A percentile compares a stretch with the other conserved stretches of the same genome.
Conservation (phyloP, 257 asterid species). For the Solanum habrochaites region DNA sequence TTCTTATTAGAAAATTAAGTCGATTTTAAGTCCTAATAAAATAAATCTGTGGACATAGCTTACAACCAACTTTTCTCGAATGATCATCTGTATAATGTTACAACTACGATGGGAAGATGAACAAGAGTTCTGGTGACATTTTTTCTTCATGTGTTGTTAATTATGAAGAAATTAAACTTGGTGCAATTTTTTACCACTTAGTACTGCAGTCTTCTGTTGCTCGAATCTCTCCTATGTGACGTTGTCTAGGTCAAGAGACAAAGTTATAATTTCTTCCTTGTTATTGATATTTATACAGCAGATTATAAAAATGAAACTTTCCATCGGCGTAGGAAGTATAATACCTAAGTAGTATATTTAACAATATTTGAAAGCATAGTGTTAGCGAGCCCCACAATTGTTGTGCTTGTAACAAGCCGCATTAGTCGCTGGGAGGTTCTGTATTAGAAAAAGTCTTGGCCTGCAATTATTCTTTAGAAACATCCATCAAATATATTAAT, state of each 20-base stretch:
- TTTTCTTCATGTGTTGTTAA: background rate
- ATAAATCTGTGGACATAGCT: background rate
- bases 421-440: conserved; percentile 22
- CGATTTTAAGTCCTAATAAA: background rate
- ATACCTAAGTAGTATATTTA: background rate
- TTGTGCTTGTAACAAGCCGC: conserved; percentile 36
- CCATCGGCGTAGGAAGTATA: background rate
- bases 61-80: background rate
- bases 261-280: background rate
- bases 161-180: background rate
- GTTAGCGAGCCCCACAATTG: conserved; percentile 11
- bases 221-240: background rate
- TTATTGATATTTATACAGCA: background rate
- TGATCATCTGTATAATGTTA: background rate
- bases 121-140: background rate
- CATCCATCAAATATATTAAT: conserved; percentile 21
- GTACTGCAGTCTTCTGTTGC: background rate
- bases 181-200: too few species aligned
- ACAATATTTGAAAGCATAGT: conserved; percentile 1
- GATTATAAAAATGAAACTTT: background rate
- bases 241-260: background rate
- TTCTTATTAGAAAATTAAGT: background rate
- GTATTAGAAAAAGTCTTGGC: conserved; percentile 1
- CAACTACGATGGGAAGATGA: background rate
- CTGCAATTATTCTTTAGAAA: conserved; percentile 35